A percentile compares a stretch with the other conserved stretches of the same genome.
Evolutionary conservation across 805 yeast species (phyloP).

Genomic region (Soucietia sequanensis): DNA sequence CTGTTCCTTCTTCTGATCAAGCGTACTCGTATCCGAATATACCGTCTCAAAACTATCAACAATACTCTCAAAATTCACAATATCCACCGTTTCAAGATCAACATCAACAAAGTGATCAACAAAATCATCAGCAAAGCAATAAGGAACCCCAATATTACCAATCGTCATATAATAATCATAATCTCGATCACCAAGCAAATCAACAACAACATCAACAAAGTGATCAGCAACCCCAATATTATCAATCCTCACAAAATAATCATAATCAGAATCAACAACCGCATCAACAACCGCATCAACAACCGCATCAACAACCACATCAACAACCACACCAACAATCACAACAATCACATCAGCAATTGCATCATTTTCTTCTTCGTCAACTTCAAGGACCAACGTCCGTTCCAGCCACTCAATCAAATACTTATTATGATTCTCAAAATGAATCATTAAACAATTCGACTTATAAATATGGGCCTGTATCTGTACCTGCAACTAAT

Average conservation of each 20-base stretch:
- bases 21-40: too few species aligned
- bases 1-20: too few species aligned
- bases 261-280: constrained; percentile 9
- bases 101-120: too few species aligned
- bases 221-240: too few species aligned
- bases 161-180: too few species aligned
- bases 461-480: neutral
- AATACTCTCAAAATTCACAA: too few species aligned
- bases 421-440: neutral
- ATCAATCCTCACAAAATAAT: constrained; percentile 1
- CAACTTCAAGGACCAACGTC: neutral
- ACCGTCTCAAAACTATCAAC: too few species aligned
- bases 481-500: constrained; percentile 2
- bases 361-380: neutral
- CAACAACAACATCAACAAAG: too few species aligned
- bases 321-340: constrained; percentile 11
- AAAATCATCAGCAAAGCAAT: too few species aligned
- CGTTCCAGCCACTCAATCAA: constrained; percentile 3
- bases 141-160: too few species aligned
- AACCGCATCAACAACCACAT: constrained; percentile 4
- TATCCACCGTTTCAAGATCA: too few species aligned
- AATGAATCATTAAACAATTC: neutral
- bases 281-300: constrained; percentile 8
- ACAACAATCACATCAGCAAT: constrained; percentile 2
- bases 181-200: too few species aligned